Evolutionary conservation across 305 asterid genomes (phyloP), one percentile per base, ranked within the genome.

Genomic region (Fraxinus paxiana): DNA sequence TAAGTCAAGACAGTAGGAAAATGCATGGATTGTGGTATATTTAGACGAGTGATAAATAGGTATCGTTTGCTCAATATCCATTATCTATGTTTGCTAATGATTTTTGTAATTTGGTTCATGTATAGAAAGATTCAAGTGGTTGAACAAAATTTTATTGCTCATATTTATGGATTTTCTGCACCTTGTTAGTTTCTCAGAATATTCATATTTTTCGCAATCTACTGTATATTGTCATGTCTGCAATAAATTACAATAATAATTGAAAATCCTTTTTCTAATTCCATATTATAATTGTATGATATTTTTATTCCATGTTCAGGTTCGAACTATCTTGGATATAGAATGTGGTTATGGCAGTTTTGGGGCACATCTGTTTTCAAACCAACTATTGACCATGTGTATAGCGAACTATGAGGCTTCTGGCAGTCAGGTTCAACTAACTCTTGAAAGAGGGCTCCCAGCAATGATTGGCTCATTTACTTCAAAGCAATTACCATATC

Each of bases 261-360:
- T 54, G 10, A 37, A 59, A 67, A 72, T 76, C 26, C 26, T 41
- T 72, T 33, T 67, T 73, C 78, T 37, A 22, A 28, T 30, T 76
- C 43, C 35, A 61, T 74, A 67, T 5, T 48, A 72, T 78, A 78
- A 83, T 17, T 30, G 24, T 59, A 51, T 77, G 8, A 18, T 69
- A 3, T 59, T 77, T 51, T 79, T 13, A 82, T 67, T 79, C 77
- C 72, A n/a, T 82, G 85, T 85, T 86, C 95, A 94, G 98, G 92
- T 96, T 70, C 94, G 98, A 74, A 93, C 92, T 70, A 89, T 96
- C 85, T 85, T 94, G 88, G 99, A 96, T 86, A 90, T 94, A 83
- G 98, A 97, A 80, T 96, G 99, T 87, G 99, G 99, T 74, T 96
- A 91, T 85, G 99, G 99, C 83, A 94, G 97, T 88, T 93, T 94